A percentile compares a stretch with the other conserved stretches of the same genome.
Conservation (phyloP, 2,329 filamentous ascomycete species). For the Penicillium sumatraense region DNA sequence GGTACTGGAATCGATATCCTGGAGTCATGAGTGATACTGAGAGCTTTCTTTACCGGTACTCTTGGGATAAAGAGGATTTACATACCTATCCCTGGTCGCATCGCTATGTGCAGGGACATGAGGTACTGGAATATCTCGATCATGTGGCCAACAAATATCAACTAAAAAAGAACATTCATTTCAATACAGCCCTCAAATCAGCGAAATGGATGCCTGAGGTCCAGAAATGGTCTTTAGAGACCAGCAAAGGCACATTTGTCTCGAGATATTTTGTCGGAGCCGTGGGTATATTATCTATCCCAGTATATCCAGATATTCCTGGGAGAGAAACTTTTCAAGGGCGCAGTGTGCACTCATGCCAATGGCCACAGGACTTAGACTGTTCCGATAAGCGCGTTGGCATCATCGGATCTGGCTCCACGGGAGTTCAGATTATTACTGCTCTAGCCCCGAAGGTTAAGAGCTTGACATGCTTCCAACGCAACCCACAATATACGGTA, state of each 20-base stretch:
- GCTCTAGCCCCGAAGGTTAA: conserved; percentile 33
- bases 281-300: conserved; percentile 38
- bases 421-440: conserved; percentile 33
- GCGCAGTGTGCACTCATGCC: conserved; percentile 56
- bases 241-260: background rate
- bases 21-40: conserved; percentile 14
- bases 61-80: conserved; percentile 30
- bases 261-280: conserved; percentile 22
- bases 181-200: conserved; percentile 20
- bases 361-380: conserved; percentile 55
- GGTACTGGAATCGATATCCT: conserved; percentile 31
- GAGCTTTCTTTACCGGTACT: conserved; percentile 31
- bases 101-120: conserved; percentile 20
- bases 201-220: conserved; percentile 14
- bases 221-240: conserved; percentile 17
- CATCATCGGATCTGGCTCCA: conserved; percentile 46
- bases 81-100: conserved; percentile 8
- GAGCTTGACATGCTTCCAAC: conserved; percentile 38
- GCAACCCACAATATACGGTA: conserved; percentile 43
- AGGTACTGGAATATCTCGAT: conserved; percentile 34
- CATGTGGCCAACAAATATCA: conserved; percentile 28
- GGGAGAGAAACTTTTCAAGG: conserved; percentile 59
- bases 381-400: conserved; percentile 53
- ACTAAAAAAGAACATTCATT: conserved; percentile 25
- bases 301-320: conserved; percentile 57